Evolutionary conservation across 2,329 filamentous ascomycete species (phyloP), one percentile per base, ranked within the genome.

Genomic region (Aspergillus neoniger): DNA sequence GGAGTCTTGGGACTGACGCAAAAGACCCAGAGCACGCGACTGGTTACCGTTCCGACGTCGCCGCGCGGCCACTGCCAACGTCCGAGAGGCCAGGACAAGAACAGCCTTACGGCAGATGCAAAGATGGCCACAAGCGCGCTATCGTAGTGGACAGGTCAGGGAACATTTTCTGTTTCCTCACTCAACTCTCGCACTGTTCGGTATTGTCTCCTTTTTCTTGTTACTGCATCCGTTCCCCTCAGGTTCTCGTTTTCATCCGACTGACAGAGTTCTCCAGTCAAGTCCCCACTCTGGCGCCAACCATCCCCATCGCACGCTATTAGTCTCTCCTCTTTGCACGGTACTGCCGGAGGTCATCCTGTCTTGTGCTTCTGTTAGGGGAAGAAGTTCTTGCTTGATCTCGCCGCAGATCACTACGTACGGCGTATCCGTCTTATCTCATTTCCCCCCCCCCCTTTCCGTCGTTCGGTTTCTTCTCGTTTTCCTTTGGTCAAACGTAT

Each of bases 21-120:
- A 58, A 43, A 58, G 41, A 54, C 32, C 49, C 49, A 52, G 52
- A 32, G 55, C 61, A 63, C 61, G 58, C 61, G 61, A 63, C 51
- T 55, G 61, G 55, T 61, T 63, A 58, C 61, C 47, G 50, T 52
- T 61, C 61, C 58, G 58, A 59, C 51, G 41, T 50, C 47, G 58
- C 55, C 61, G 61, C 60, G 60, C 60, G 60, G 60, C 53, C 60
- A 55, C 52, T 32, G 39, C 38, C 32, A 55, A 30, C 47, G 47
- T 25, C 47, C n/a, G 47, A 49, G n/a, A 49, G 47, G 15, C 47
- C 47, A 30, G 38, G 38, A 54, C 28, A 30, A 30, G 17, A 30
- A 51, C 55, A 63, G 61, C 61, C 61, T 63, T 63, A 63, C 60
- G 55, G 61, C 55, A 21, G 36, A 41, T 30, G 39, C 12, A 21